phyloP scores from a whole-genome alignment of 2,329 filamentous ascomycete genomes.

The Alternaria sp. region DNA sequence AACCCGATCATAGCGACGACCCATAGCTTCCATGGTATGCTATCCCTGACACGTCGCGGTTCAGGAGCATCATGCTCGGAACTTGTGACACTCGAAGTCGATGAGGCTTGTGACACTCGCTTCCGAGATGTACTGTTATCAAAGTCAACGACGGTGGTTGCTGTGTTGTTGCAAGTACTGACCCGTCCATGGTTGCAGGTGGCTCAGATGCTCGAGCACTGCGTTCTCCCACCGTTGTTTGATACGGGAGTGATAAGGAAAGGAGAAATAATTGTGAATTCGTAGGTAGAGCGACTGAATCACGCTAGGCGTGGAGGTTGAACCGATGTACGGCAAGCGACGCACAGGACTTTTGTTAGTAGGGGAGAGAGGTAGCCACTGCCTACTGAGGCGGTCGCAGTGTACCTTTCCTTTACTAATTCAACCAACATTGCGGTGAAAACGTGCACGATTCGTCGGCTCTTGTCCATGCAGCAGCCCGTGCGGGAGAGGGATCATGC shows the following conservation, averaged over 20 bases:
- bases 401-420: neutral
- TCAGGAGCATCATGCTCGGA: neutral
- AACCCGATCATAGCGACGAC: conserved; percentile 35
- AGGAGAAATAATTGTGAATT: neutral
- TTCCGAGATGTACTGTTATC: conserved; percentile 1
- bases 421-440: conserved; percentile 6
- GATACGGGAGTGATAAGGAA: neutral
- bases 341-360: neutral
- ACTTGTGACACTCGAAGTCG: conserved; percentile 5
- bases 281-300: neutral
- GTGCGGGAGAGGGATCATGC: conserved; percentile 2
- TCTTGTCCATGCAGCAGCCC: neutral
- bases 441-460: neutral
- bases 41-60: conserved; percentile 33
- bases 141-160: neutral
- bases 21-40: conserved; percentile 36
- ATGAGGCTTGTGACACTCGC: conserved; percentile 13
- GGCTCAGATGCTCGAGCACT: neutral
- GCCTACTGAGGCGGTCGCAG: neutral
- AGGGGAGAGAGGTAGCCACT: neutral
- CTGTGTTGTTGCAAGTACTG: neutral
- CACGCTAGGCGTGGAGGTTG: neutral
- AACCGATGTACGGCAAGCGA: neutral
- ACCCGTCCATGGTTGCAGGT: conserved; percentile 5
- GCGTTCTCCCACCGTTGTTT: neutral